phyloP scores from a whole-genome alignment of 208 protist genomes.

The Balamuthia mandrillaris region DNA sequence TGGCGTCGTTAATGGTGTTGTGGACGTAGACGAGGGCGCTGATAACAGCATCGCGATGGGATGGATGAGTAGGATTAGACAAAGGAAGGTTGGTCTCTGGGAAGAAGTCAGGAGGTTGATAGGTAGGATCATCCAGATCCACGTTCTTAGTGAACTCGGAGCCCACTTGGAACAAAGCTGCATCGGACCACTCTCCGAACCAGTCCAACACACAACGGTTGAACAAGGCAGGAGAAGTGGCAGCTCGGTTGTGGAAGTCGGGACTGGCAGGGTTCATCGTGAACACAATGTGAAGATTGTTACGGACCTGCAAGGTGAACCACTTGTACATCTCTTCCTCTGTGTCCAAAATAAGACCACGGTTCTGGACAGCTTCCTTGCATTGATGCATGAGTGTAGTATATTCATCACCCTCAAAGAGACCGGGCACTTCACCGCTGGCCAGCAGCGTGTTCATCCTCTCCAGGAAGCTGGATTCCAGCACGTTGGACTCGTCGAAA shows the following conservation, averaged over 20 bases:
- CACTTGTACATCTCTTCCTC: conserved; percentile 69
- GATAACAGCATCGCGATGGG: conserved; percentile 79
- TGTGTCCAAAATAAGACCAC: conserved; percentile 38
- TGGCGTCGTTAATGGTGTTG: conserved; percentile 80
- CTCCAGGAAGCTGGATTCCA: conserved; percentile 97
- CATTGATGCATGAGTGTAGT: conserved; percentile 84
- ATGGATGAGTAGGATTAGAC: not conserved
- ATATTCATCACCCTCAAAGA: conserved; percentile 98
- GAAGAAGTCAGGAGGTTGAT: conserved; percentile 48
- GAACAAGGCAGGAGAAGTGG: conserved; percentile 97
- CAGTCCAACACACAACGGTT: conserved; percentile 99
- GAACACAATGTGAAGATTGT: conserved; percentile 98
- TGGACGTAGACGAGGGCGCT: conserved; percentile 88
- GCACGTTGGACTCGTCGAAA: conserved; percentile 98
- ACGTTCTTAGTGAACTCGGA: conserved; percentile 82
- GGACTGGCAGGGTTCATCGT: conserved; percentile 97
- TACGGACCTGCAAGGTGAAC: conserved; percentile 91
- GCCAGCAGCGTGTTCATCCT: conserved; percentile 99
- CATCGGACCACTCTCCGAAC: conserved; percentile 96
- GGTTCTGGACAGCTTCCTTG: conserved; percentile 65
- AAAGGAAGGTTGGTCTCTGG: not conserved
- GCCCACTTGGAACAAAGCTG: conserved; percentile 85
- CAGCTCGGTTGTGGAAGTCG: conserved; percentile 89
- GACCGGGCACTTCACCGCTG: conserved; percentile 95
- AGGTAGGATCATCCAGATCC: conserved; percentile 75